Evolutionary conservation across 805 yeast species (phyloP).

Genomic region (Schwanniomyces polymorphus): DNA sequence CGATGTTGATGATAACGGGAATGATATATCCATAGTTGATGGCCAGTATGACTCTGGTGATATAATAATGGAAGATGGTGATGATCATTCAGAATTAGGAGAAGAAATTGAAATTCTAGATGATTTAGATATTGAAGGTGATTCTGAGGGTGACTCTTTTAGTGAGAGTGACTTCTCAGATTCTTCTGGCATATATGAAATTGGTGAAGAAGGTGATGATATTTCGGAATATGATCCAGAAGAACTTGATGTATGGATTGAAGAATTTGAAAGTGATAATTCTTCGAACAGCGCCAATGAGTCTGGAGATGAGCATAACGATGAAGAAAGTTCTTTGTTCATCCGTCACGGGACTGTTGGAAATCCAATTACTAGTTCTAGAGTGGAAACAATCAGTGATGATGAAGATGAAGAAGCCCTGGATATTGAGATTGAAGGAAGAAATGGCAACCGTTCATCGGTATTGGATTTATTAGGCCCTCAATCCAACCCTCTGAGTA

Average conservation of each 20-base stretch:
- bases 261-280: slow-evolving; percentile 30
- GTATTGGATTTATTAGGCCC: slow-evolving; percentile 28
- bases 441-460: slow-evolving; percentile 8
- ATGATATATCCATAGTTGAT: slow-evolving; percentile 11
- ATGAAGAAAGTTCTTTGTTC: slow-evolving; percentile 5
- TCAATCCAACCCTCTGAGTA: slow-evolving; percentile 13
- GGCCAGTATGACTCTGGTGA: slow-evolving; percentile 4
- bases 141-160: slow-evolving; percentile 24
- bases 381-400: slow-evolving; percentile 13
- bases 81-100: slow-evolving; percentile 14
- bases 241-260: slow-evolving; percentile 42
- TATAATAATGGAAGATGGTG: slow-evolving; percentile 3
- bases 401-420: slow-evolving; percentile 19
- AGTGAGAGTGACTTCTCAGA: slow-evolving; percentile 24
- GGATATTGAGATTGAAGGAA: slow-evolving; percentile 21
- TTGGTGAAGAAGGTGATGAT: slow-evolving; percentile 18
- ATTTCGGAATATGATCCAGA: slow-evolving; percentile 27
- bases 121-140: slow-evolving; percentile 29
- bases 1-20: slow-evolving; percentile 21
- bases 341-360: not conserved
- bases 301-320: slow-evolving; percentile 15
- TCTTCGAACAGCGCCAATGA: slow-evolving; percentile 13
- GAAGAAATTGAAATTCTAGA: slow-evolving; percentile 34
- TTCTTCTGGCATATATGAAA: slow-evolving; percentile 21
- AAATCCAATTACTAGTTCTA: slow-evolving; percentile 8